Percentiles rank a stretch among this genome's conserved stretches.
phyloP scores from a whole-genome alignment of 306 rosid genomes.

The Begonia loranthoides region DNA sequence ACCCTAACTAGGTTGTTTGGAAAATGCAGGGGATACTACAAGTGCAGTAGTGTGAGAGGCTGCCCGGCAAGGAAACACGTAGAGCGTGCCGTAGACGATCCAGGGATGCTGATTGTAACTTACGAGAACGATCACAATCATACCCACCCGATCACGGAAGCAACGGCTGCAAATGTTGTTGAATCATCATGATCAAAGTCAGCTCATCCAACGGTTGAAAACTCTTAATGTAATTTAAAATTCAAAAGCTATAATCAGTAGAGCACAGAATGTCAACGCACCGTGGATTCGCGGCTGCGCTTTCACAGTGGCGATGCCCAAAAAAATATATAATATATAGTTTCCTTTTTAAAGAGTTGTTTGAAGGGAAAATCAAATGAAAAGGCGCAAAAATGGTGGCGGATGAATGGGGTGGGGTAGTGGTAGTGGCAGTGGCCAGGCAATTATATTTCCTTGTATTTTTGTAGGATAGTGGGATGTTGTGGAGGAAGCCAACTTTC shows the following conservation, averaged over 20 bases:
- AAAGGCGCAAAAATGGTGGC: constrained; percentile 15
- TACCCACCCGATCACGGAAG: constrained; percentile 27
- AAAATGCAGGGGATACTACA: constrained; percentile 61
- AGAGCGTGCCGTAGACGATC: constrained; percentile 77
- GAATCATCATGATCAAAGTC: constrained; percentile 34
- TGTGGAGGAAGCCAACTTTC: constrained; percentile 12
- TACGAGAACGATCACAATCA: constrained; percentile 79
- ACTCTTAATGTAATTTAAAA: neutral
- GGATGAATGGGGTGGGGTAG: too few relatives aligned
- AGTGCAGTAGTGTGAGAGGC: constrained; percentile 65
- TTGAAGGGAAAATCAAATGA: too few relatives aligned
- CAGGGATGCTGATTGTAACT: constrained; percentile 62
- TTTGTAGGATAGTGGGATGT: constrained; percentile 9
- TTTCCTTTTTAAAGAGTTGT: constrained; percentile 3
- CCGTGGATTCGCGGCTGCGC: constrained; percentile 20
- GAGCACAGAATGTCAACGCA: constrained; percentile 14
- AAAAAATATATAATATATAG: constrained; percentile 14
- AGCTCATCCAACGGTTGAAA: constrained; percentile 11
- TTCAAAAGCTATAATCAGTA: constrained; percentile 3
- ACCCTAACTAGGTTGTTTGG: neutral
- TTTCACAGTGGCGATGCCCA: constrained; percentile 3
- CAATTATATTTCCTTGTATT: constrained; percentile 9
- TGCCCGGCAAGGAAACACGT: constrained; percentile 84
- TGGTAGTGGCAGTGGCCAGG: constrained; percentile 22
- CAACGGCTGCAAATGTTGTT: constrained; percentile 23